phyloP scores from a whole-genome alignment of 225 moss, liverwort and hornwort genomes.

The Antitrichia curtipendula region DNA sequence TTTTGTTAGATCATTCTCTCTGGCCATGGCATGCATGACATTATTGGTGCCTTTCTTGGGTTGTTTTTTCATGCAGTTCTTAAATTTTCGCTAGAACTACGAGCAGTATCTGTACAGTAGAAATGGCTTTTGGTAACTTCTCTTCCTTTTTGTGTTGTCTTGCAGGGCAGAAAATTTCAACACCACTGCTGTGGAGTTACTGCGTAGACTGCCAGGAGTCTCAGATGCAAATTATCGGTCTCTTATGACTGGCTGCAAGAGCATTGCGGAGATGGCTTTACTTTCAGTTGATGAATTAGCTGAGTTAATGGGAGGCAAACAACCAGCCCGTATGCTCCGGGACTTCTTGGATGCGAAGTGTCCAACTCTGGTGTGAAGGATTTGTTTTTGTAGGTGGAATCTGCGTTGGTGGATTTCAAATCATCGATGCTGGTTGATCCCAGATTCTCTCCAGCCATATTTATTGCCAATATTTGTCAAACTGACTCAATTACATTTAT shows the following conservation, averaged over 20 bases:
- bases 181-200: constrained; percentile 78
- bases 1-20: not conserved
- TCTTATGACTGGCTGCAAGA: constrained; percentile 81
- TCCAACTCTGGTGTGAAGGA: constrained; percentile 34
- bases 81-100: not conserved
- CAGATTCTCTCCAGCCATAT: not conserved
- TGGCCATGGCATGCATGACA: not conserved
- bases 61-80: not conserved
- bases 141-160: not conserved
- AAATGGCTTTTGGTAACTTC: not conserved
- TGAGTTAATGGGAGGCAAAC: constrained; percentile 76
- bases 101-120: not conserved
- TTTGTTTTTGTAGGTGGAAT: not conserved
- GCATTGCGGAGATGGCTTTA: constrained; percentile 73
- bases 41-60: not conserved
- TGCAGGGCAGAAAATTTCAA: constrained; percentile 90
- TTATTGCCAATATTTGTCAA: not conserved
- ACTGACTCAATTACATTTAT: not conserved
- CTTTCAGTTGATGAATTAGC: constrained; percentile 78
- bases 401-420: not conserved
- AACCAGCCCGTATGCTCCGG: constrained; percentile 86
- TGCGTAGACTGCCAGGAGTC: constrained; percentile 86
- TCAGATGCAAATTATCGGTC: constrained; percentile 96
- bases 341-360: constrained; percentile 97
- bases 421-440: not conserved